A percentile compares a stretch with the other conserved stretches of the same genome.
These are phyloP conservation scores for Colletotrichum kahawae DNA, from an alignment of 2,329 filamentous ascomycete genomes.

Conservation along the genomic window DNA sequence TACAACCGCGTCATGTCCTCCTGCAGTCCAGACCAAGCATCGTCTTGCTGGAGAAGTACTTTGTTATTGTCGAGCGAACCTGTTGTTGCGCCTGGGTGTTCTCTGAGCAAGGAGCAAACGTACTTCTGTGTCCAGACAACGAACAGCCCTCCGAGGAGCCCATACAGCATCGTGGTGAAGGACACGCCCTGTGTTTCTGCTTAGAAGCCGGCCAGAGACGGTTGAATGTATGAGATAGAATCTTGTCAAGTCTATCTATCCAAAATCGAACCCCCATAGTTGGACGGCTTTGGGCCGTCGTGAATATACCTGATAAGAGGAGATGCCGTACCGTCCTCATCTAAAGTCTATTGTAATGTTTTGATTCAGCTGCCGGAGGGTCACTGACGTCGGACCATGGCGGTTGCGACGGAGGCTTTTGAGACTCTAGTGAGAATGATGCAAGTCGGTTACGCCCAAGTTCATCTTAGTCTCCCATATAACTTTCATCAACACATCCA, in stretches of 20 bases:
- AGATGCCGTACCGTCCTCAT: not conserved
- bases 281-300: not conserved
- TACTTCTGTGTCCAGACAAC: fast-evolving
- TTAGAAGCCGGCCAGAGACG: fast-evolving
- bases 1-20: not conserved
- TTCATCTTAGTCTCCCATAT: fast-evolving
- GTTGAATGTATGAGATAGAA: fast-evolving
- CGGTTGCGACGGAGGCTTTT: not conserved
- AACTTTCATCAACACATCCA: not conserved
- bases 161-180: not conserved
- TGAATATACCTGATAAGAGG: not conserved
- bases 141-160: fast-evolving
- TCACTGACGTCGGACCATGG: not conserved
- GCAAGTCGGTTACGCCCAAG: not conserved
- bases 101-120: not conserved
- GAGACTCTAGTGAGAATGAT: not conserved
- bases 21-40: not conserved
- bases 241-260: not conserved
- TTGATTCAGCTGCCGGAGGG: not conserved
- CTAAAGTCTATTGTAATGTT: not conserved
- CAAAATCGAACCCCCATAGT: fast-evolving
- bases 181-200: not conserved
- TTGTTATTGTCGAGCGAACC: not conserved
- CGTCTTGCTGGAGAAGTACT: not conserved
- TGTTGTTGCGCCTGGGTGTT: not conserved